A percentile compares a stretch with the other conserved stretches of the same genome.
Conservation (phyloP, 495 filamentous ascomycete genomes). For the Aeminium ludgeri region DNA sequence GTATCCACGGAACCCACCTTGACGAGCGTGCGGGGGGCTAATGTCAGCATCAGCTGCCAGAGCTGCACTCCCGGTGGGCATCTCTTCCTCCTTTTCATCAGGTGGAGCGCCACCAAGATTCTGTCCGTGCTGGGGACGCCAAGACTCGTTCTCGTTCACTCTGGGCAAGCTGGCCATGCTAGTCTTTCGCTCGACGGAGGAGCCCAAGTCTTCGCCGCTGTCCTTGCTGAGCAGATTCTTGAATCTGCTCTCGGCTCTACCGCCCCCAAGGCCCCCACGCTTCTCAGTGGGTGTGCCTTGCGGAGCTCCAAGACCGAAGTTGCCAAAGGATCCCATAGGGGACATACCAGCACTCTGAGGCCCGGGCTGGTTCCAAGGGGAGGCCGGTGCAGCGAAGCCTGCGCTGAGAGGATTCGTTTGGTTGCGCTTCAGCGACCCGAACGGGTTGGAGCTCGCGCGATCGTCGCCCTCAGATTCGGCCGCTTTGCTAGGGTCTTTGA, state of each 20-base stretch:
- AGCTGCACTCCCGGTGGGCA: constrained; percentile 57
- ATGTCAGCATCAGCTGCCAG: constrained; percentile 61
- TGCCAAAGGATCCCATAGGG: constrained; percentile 72
- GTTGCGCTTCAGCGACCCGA: constrained; percentile 50
- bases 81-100: constrained; percentile 61
- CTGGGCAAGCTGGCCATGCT: constrained; percentile 37
- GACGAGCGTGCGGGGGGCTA: constrained; percentile 27
- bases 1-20: constrained; percentile 23
- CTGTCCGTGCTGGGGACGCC: constrained; percentile 21
- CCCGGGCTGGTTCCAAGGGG: constrained; percentile 53
- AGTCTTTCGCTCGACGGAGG: constrained; percentile 36
- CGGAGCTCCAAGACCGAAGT: constrained; percentile 48
- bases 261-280: constrained; percentile 42
- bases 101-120: constrained; percentile 11
- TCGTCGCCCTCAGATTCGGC: constrained; percentile 34
- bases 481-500: constrained; percentile 30
- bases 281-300: constrained; percentile 46
- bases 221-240: constrained; percentile 70
- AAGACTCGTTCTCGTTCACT: constrained; percentile 38
- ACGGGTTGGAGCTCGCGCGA: constrained; percentile 31
- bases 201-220: constrained; percentile 44
- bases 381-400: constrained; percentile 36
- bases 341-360: constrained; percentile 43
- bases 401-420: constrained; percentile 44
- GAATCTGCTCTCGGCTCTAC: constrained; percentile 61